These are phyloP conservation scores for Penicillium taxi DNA, from an alignment of 495 filamentous ascomycete genomes.

Conservation along the genomic window DNA sequence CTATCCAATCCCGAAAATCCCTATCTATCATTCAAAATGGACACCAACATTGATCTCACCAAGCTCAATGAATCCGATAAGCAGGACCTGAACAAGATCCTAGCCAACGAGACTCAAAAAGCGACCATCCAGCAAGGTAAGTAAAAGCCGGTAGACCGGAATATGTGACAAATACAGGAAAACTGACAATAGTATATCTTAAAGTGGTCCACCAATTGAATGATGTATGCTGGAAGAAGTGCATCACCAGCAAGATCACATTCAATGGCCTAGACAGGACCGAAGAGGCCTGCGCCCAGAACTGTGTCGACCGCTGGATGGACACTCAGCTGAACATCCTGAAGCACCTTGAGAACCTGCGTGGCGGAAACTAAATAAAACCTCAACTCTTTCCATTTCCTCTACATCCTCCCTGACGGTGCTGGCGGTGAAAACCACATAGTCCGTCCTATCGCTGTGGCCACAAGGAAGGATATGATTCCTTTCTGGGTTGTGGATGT, in stretches of 20 bases:
- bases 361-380: conserved; percentile 32
- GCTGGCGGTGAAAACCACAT: no score
- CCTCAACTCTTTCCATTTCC: neutral
- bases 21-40: conserved; percentile 25
- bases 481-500: neutral
- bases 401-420: neutral
- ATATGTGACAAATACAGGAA: conserved; percentile 1
- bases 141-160: conserved; percentile 19
- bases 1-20: no score
- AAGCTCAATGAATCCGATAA: conserved; percentile 75
- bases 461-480: neutral
- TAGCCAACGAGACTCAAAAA: conserved; percentile 75
- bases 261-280: conserved; percentile 57
- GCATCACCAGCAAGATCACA: conserved; percentile 60
- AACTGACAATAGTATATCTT: conserved; percentile 1
- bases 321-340: conserved; percentile 76
- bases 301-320: conserved; percentile 90
- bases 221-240: conserved; percentile 90
- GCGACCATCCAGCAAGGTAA: conserved; percentile 69
- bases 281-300: conserved; percentile 76
- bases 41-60: conserved; percentile 49
- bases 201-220: conserved; percentile 75
- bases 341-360: conserved; percentile 65
- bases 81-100: conserved; percentile 74
- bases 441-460: no score